phyloP scores from a whole-genome alignment of 306 rosid genomes.

The Carpinus fangiana region DNA sequence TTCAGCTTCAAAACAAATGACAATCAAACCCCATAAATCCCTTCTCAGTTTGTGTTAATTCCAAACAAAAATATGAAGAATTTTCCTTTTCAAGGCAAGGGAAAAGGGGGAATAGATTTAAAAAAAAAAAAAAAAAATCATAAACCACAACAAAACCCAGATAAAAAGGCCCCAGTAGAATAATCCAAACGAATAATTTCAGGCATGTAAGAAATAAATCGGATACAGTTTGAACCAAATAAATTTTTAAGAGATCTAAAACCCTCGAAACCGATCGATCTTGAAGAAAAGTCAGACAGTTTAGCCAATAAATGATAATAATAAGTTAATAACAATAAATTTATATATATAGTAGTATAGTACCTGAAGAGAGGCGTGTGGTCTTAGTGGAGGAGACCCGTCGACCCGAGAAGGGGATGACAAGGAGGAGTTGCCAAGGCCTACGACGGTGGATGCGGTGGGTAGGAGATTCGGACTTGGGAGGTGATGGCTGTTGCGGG shows the following conservation, averaged over 20 bases:
- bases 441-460: too few species aligned
- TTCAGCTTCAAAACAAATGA: background rate
- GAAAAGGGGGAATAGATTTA: background rate
- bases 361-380: too few species aligned
- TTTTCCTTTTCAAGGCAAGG: conserved; percentile 6
- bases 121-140: conserved; percentile 9
- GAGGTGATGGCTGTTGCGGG: too few species aligned
- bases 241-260: conserved; percentile 35
- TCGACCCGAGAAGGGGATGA: too few species aligned
- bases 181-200: conserved; percentile 19
- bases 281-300: conserved; percentile 29
- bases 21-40: conserved; percentile 3
- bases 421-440: too few species aligned
- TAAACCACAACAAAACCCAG: conserved; percentile 49
- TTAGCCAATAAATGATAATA: too few species aligned
- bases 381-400: too few species aligned
- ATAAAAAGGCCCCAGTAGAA: conserved; percentile 4
- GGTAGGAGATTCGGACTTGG: too few species aligned
- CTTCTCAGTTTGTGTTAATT: conserved; percentile 15
- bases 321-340: too few species aligned
- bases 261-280: conserved; percentile 34
- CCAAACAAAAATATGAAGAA: background rate
- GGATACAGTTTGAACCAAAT: conserved; percentile 21
- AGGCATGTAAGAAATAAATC: conserved; percentile 17
- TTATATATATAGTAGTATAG: too few species aligned